Conservation (phyloP, 2,329 filamentous ascomycete genomes). For the Incumbomyces lentus region DNA sequence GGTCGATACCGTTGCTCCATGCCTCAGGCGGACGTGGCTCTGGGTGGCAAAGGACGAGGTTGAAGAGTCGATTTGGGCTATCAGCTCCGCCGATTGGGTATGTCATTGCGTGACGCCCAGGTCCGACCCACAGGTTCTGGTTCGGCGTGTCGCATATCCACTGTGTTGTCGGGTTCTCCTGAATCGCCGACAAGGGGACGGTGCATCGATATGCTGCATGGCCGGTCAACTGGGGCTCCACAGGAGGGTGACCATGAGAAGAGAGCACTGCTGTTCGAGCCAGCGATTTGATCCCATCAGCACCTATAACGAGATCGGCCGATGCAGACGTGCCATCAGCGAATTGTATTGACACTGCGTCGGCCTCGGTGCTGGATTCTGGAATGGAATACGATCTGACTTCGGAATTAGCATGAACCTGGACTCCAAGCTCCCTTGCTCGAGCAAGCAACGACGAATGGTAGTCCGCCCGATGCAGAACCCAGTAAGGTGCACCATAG, state of each 20-base stretch:
- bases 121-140: constrained; percentile 23
- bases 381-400: constrained; percentile 3
- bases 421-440: constrained; percentile 15
- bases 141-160: constrained; percentile 10
- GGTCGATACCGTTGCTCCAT: constrained; percentile 23
- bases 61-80: constrained; percentile 27
- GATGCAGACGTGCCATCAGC: constrained; percentile 9
- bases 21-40: constrained; percentile 28
- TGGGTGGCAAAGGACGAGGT: constrained; percentile 37
- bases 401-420: constrained; percentile 1
- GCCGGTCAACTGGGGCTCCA: constrained; percentile 12
- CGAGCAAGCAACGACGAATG: constrained; percentile 23
- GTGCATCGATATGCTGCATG: constrained; percentile 17
- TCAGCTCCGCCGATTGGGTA: constrained; percentile 22
- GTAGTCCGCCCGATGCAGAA: constrained; percentile 27
- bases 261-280: constrained; percentile 11
- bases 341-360: constrained; percentile 8
- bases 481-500: constrained; percentile 21
- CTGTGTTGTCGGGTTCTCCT: constrained; percentile 11
- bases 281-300: constrained; percentile 20
- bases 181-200: constrained; percentile 15
- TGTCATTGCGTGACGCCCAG: constrained; percentile 23
- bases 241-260: neutral
- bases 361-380: neutral
- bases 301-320: constrained; percentile 17